These are phyloP conservation scores for Alternaria gansuensis DNA, from an alignment of 2,329 filamentous ascomycete genomes.

Conservation along the genomic window DNA sequence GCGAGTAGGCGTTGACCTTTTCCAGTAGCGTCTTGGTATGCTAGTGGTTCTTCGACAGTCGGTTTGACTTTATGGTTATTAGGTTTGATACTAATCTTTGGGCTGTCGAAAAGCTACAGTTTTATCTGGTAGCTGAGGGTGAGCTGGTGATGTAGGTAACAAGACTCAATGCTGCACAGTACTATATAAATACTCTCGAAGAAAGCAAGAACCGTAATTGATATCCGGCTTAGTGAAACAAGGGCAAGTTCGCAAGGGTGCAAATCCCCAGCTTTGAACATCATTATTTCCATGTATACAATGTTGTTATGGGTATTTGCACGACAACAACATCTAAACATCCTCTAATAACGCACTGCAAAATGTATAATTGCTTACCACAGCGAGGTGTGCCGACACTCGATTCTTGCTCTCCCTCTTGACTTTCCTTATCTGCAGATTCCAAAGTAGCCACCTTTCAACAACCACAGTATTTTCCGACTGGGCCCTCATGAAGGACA, in stretches of 20 bases:
- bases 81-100: background rate
- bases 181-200: background rate
- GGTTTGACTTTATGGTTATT: background rate
- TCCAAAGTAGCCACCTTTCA: no score
- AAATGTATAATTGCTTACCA: background rate
- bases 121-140: background rate
- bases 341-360: background rate
- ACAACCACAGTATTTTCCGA: no score
- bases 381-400: no score
- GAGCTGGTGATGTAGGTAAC: background rate
- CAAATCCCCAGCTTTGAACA: background rate
- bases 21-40: background rate
- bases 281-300: background rate
- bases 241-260: background rate
- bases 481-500: no score
- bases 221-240: background rate
- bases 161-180: background rate
- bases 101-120: no score
- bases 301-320: background rate
- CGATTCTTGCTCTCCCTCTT: background rate
- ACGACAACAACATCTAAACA: background rate
- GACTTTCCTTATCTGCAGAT: no score
- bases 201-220: background rate
- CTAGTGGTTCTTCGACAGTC: background rate
- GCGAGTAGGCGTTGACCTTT: background rate